Conservation (phyloP, 345 rosid genomes). For the Eutrema yunnanense region DNA sequence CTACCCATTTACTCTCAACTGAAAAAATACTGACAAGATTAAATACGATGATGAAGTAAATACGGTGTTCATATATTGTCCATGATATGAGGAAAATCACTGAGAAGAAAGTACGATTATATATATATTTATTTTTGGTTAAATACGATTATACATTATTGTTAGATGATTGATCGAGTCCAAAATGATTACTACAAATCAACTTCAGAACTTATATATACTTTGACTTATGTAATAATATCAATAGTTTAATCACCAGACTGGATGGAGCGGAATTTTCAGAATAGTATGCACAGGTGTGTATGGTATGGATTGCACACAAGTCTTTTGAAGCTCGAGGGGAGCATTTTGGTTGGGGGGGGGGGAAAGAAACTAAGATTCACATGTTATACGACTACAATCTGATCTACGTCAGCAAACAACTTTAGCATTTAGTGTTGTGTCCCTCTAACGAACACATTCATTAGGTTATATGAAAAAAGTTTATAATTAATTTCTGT, state of each 20-base stretch:
- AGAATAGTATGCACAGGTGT: no score
- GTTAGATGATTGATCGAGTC: not conserved
- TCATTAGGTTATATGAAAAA: not conserved
- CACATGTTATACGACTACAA: not conserved
- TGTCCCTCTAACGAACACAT: not conserved
- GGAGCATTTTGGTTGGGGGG: not conserved
- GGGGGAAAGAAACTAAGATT: not conserved
- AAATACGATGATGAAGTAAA: not conserved
- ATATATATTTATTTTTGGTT: no score
- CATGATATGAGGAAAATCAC: not conserved
- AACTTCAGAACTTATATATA: not conserved
- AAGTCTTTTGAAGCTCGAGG: not conserved
- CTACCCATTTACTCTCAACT: not conserved
- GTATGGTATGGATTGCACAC: not conserved
- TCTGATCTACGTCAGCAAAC: not conserved
- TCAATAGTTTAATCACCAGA: no score
- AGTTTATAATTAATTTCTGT: not conserved
- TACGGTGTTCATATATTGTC: not conserved
- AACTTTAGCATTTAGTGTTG: not conserved
- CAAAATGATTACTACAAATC: not conserved
- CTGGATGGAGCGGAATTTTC: no score
- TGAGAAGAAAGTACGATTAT: not conserved
- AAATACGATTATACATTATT: not conserved
- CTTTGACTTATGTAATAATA: no score
- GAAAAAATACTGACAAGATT: not conserved